These are phyloP conservation scores for Globisporangium orthogonon DNA, from an alignment of 352 stramenopile species.

Conservation along the genomic window DNA sequence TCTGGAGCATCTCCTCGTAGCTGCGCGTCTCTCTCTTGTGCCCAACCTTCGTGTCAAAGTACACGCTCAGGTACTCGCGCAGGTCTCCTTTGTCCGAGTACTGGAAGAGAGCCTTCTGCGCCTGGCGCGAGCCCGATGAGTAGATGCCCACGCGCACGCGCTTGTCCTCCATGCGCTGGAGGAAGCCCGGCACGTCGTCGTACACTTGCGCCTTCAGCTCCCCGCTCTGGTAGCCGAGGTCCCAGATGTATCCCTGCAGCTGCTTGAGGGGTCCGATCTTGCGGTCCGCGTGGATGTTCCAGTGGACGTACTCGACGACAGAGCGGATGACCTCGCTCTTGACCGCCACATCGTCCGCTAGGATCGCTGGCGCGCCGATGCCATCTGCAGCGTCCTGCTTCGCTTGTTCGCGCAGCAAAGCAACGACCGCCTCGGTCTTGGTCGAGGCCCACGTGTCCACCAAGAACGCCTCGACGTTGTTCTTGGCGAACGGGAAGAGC, in stretches of 20 bases:
- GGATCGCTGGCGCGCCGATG: slow-evolving; percentile 18
- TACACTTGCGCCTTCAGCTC: slow-evolving; percentile 89
- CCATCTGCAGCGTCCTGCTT: slow-evolving; percentile 28
- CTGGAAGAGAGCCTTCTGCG: slow-evolving; percentile 84
- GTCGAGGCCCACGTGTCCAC: slow-evolving; percentile 43
- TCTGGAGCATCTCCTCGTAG: slow-evolving; percentile 81
- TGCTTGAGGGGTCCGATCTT: slow-evolving; percentile 89
- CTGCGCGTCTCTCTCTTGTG: slow-evolving; percentile 68
- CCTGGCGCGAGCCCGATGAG: slow-evolving; percentile 87
- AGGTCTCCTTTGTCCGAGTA: slow-evolving; percentile 82
- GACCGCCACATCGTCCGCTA: slow-evolving; percentile 12
- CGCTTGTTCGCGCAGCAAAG: slow-evolving; percentile 40
- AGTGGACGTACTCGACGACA: slow-evolving; percentile 54
- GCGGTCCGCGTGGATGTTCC: slow-evolving; percentile 64
- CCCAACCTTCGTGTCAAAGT: slow-evolving; percentile 84
- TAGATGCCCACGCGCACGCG: slow-evolving; percentile 91
- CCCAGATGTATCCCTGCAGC: slow-evolving; percentile 90
- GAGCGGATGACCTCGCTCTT: slow-evolving; percentile 25
- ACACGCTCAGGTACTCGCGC: slow-evolving; percentile 60
- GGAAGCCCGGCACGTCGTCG: slow-evolving; percentile 82
- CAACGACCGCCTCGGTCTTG: slow-evolving; percentile 42
- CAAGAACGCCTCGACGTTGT: slow-evolving; percentile 58
- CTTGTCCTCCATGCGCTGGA: slow-evolving; percentile 69
- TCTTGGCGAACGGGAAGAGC: slow-evolving; percentile 89
- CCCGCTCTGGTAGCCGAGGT: slow-evolving; percentile 81